Conservation (phyloP, 202 grass and related monocot genomes). For the Cymbopogon flexuosus region DNA sequence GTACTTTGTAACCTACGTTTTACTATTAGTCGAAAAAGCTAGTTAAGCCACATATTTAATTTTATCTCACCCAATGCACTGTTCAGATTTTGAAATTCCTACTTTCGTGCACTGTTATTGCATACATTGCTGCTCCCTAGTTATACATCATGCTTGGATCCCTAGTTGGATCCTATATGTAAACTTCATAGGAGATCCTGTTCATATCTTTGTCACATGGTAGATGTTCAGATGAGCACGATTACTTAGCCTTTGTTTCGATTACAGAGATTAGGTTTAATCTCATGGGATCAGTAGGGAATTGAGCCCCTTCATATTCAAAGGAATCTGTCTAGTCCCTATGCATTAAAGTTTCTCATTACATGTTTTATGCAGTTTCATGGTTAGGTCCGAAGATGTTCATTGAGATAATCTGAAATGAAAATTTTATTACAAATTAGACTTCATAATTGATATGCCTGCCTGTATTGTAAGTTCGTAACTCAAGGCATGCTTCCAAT, state of each 20-base stretch:
- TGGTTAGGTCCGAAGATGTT: slow-evolving; percentile 14
- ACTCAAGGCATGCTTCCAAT: background rate
- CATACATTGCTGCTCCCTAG: background rate
- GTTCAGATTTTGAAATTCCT: slow-evolving; percentile 7
- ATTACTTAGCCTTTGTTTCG: background rate
- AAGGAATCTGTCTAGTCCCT: background rate
- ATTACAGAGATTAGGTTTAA: background rate
- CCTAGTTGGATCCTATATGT: background rate
- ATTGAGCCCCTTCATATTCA: background rate
- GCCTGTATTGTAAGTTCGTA: slow-evolving; percentile 8
- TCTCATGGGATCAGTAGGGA: background rate
- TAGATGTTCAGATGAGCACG: background rate
- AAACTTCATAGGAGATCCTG: background rate
- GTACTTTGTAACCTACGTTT: background rate
- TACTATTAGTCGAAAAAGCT: slow-evolving; percentile 9
- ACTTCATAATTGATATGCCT: background rate
- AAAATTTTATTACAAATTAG: slow-evolving; percentile 10
- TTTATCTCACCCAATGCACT: slow-evolving; percentile 4
- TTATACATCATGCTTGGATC: slow-evolving; percentile 15
- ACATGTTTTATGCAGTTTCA: background rate
- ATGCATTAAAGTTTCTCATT: background rate
- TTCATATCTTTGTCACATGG: background rate
- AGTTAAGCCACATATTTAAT: background rate
- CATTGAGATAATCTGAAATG: slow-evolving; percentile 2
- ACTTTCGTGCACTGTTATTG: background rate